These are phyloP conservation scores for Schwanniomyces etchellsii DNA, from an alignment of 1,139 yeast genomes.

Conservation along the genomic window DNA sequence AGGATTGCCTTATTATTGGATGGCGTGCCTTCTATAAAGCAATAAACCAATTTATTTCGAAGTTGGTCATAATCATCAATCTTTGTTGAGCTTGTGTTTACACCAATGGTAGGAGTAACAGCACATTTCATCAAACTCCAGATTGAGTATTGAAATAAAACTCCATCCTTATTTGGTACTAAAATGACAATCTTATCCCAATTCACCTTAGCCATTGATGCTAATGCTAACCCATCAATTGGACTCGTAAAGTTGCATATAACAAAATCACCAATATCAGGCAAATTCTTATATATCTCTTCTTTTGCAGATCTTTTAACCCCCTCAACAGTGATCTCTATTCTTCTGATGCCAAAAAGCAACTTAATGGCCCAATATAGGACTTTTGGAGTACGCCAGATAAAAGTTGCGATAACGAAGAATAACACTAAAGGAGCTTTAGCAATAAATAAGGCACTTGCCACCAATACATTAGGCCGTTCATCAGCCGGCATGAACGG, in stretches of 20 bases:
- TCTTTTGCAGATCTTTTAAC: slow-evolving; percentile 38
- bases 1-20: slow-evolving; percentile 59
- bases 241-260: slow-evolving; percentile 54
- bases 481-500: slow-evolving; percentile 56
- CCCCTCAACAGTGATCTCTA: slow-evolving; percentile 48
- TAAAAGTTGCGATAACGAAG: slow-evolving; percentile 12
- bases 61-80: slow-evolving; percentile 16
- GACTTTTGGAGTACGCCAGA: too few species aligned
- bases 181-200: slow-evolving; percentile 32
- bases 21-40: slow-evolving; percentile 65
- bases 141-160: slow-evolving; percentile 26
- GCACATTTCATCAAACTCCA: slow-evolving; percentile 31
- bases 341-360: slow-evolving; percentile 21
- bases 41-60: slow-evolving; percentile 32
- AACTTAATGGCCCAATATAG: too few species aligned
- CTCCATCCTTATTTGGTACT: slow-evolving; percentile 38
- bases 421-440: slow-evolving; percentile 11
- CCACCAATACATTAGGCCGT: slow-evolving; percentile 8
- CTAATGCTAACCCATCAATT: slow-evolving; percentile 41
- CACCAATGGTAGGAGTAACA: slow-evolving; percentile 16
- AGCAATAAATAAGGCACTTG: slow-evolving; percentile 15
- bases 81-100: slow-evolving; percentile 9
- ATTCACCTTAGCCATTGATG: slow-evolving; percentile 19
- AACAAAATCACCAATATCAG: slow-evolving; percentile 37
- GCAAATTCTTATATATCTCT: slow-evolving; percentile 29